Evolutionary conservation across 345 rosid genomes (phyloP).

Genomic region (Lepidium aucheri): DNA sequence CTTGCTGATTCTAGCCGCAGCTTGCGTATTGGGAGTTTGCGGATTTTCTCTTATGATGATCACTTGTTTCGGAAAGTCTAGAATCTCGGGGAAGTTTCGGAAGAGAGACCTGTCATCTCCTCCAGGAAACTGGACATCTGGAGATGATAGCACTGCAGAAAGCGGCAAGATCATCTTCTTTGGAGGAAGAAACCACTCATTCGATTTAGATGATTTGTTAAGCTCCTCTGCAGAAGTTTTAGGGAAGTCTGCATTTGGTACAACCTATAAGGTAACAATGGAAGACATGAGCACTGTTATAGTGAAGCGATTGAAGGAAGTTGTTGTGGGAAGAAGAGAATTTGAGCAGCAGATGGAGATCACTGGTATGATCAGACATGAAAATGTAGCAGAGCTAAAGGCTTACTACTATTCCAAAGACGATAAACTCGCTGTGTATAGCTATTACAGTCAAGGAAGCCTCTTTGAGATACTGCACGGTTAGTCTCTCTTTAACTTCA

Average conservation of each 20-base stretch:
- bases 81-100: conserved; percentile 29
- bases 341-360: conserved; percentile 95
- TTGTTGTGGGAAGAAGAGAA: conserved; percentile 64
- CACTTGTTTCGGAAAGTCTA: conserved; percentile 31
- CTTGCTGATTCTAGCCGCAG: conserved; percentile 45
- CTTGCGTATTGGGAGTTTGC: conserved; percentile 39
- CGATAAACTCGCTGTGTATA: conserved; percentile 79
- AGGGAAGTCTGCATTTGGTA: conserved; percentile 77
- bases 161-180: conserved; percentile 65
- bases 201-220: conserved; percentile 87
- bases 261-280: conserved; percentile 59
- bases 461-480: conserved; percentile 70
- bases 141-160: conserved; percentile 51
- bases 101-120: conserved; percentile 48
- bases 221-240: conserved; percentile 87
- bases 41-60: conserved; percentile 40
- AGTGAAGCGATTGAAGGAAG: conserved; percentile 84
- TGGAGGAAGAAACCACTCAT: conserved; percentile 63
- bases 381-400: conserved; percentile 71
- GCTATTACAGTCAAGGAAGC: conserved; percentile 59
- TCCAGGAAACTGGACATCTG: conserved; percentile 52
- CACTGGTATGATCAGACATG: conserved; percentile 67
- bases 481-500: conserved; percentile 17
- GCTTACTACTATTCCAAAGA: conserved; percentile 91
- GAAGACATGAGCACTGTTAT: conserved; percentile 52